Conservation (phyloP, 2,329 filamentous ascomycete species). For the Ceratocystis destructans region DNA sequence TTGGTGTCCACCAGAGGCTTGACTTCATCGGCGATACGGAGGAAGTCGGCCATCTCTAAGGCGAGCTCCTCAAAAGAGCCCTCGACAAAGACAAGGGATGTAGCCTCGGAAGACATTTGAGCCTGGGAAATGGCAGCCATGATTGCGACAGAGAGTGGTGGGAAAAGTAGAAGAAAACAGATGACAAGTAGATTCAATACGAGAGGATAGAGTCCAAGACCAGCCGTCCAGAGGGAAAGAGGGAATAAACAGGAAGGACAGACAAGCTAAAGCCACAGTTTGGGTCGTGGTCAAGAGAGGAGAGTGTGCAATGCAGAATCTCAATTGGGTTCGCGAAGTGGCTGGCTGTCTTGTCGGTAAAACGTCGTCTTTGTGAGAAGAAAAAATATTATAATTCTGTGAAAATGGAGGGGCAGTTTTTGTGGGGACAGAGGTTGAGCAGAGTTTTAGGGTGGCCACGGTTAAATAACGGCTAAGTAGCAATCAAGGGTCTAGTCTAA, state of each 20-base stretch:
- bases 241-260: background rate
- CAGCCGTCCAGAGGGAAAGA: background rate
- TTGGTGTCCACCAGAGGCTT: slow-evolving; percentile 58
- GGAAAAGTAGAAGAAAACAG: background rate
- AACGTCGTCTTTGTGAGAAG: slow-evolving; percentile 6
- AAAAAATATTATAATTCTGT: slow-evolving; percentile 19
- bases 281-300: background rate
- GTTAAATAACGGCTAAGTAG: slow-evolving; percentile 9
- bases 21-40: slow-evolving; percentile 70
- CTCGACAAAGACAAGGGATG: slow-evolving; percentile 62
- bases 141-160: slow-evolving; percentile 20
- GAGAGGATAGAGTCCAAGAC: background rate
- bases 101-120: slow-evolving; percentile 27
- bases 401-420: slow-evolving; percentile 18
- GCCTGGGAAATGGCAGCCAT: slow-evolving; percentile 27
- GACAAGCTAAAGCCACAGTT: slow-evolving; percentile 2
- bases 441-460: slow-evolving; percentile 18
- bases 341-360: background rate
- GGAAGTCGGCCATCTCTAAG: slow-evolving; percentile 86
- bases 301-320: slow-evolving; percentile 9
- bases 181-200: background rate
- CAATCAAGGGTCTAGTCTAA: background rate
- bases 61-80: slow-evolving; percentile 86
- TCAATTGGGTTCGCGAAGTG: slow-evolving; percentile 13
- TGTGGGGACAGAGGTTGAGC: slow-evolving; percentile 15